Conservation (phyloP, 805 yeast species). For the Schizosaccharomyces octosporus region DNA sequence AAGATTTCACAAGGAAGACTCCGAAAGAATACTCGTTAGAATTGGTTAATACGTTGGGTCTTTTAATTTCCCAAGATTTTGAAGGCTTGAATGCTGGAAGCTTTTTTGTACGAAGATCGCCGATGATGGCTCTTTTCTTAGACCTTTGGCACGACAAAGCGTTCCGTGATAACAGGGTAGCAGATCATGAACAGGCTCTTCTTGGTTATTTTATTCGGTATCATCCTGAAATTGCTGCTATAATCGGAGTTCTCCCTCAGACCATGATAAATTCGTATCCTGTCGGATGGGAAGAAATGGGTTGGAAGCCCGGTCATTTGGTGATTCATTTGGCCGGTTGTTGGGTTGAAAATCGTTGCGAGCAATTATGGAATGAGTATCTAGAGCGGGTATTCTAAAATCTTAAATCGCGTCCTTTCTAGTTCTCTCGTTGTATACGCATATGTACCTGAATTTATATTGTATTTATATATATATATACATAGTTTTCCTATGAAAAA, state of each 20-base stretch:
- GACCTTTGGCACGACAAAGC: conserved; percentile 80
- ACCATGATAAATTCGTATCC: conserved; percentile 8
- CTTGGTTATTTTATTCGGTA: conserved; percentile 27
- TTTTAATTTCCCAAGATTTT: conserved; percentile 65
- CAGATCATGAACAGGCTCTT: conserved; percentile 69
- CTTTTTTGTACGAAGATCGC: conserved; percentile 41
- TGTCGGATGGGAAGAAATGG: conserved; percentile 6
- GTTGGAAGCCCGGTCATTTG: conserved; percentile 7
- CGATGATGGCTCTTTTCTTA: conserved; percentile 45
- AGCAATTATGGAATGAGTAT: neutral
- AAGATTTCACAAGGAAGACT: conserved; percentile 3
- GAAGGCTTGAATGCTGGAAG: conserved; percentile 73
- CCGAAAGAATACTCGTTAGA: conserved; percentile 4
- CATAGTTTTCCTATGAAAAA: neutral
- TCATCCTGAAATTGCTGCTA: conserved; percentile 6
- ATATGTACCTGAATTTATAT: neutral
- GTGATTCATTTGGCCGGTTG: conserved; percentile 10
- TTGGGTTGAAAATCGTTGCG: conserved; percentile 5
- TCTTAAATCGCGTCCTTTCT: too few species aligned
- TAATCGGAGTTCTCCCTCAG: conserved; percentile 7
- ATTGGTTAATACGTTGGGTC: conserved; percentile 19
- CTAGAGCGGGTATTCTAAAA: neutral
- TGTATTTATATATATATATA: neutral
- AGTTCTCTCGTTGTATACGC: too few species aligned
- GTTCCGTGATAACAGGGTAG: conserved; percentile 61